Base-by-base conservation (phyloP, 768 basidiomycete species). In the Pulveroboletus frians region DNA sequence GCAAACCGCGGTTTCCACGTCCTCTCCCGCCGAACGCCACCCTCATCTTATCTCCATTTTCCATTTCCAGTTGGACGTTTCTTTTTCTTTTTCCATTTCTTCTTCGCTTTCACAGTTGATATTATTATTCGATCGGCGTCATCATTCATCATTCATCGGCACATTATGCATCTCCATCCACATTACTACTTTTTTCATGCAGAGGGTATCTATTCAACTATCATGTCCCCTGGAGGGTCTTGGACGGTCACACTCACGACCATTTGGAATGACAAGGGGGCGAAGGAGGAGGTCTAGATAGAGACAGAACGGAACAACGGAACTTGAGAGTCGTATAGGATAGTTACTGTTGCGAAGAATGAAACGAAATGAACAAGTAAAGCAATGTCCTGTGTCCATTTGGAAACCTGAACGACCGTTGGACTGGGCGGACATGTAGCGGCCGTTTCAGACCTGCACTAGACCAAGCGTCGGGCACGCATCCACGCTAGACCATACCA, bases 311-410 rank as follows among this genome's bases (percentile, higher is more conserved):
- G 43, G 50, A 31, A 54, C 58, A 31, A 54, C 58, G 60, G 53
- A 57, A 47, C 49, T 56, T 51, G 52, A 49, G 56, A 62, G 39
- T 47, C 46, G 53, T 67, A 67, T 57, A 41, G 43, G 49, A 52
- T 60, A 60, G 41, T 31, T 54, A 52, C 52, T 39, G 31, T 51
- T 60, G 47, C 50, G 49, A 72, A 40, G 78, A 61, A 48, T 76
- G 78, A 58, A 77, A 65, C 35, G 74, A 75, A 59, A 80, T 68
- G 73, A 75, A 79, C 11, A 43, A 54, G 44, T n/a, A 47, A 42
- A 50, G 40, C 18, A 10, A 35, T 1, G 13, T 44, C 13, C 18
- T 26, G 17, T 17, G 26, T n/a, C n/a, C n/a, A n/a, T n/a, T 34
- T 37, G 43, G 48, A 37, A 37, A 13, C 14, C 4, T 17, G 15